Base-by-base conservation (phyloP, 257 asterid genomes). In the Petunia axillaris region DNA sequence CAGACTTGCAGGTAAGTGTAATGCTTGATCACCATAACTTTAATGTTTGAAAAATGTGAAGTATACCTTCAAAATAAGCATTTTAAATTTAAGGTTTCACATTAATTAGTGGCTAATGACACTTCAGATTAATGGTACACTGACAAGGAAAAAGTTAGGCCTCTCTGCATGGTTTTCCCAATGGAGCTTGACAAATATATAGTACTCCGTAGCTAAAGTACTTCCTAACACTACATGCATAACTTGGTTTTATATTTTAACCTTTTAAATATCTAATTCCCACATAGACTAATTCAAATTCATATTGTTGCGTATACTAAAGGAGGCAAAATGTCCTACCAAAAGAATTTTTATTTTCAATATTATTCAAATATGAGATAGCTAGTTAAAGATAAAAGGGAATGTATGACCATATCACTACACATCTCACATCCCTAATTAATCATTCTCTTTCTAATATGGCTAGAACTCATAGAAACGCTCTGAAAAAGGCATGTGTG, bases 61-160 rank as follows among this genome's bases (percentile, higher is more conserved):
- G 2, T 6, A 40, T 66, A 10, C 58, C 9, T 70, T 16, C 16
- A 16, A 14, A 35, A n/a, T 55, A 16, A 46, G 41, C 35, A 4
- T 57, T 43, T 7, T 35, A 74, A 46, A 71, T 46, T 44, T 16
- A 16, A 36, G 64, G 5, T 63, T 41, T 75, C 46, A 64, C 50
- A 75, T 75, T 25, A 25, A 25, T 53, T 64, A 64, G 81, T 35
- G 48, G 81, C 62, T 75, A 70, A 53, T 81, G 77, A 53, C 54
- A 67, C 38, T 67, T 6, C 9, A 67, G 44, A 68, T 15, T 67
- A 67, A 67, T 67, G 64, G 64, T 59, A 67, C 39, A n/a, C 15
- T 41, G 15, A 35, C 39, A 3, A 43, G 8, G 8, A n/a, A 64
- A 25, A 25, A 55, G 62, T 13, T 4, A 2, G 15, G 62, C n/a